phyloP scores from a whole-genome alignment of 768 basidiomycete genomes.

The Pluteus cervinus region DNA sequence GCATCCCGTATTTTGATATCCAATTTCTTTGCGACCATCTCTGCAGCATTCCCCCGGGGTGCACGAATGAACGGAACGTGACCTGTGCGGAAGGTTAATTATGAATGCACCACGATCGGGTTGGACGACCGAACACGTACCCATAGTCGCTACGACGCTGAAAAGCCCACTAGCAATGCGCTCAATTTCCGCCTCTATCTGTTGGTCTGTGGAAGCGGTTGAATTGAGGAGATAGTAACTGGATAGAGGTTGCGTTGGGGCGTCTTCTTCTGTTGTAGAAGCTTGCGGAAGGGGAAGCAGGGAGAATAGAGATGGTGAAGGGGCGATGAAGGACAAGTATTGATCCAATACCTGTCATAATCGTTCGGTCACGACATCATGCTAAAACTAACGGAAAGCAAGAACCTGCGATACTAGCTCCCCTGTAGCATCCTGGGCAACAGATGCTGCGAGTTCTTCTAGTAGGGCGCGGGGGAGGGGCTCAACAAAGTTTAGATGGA shows the following conservation, averaged over 20 bases:
- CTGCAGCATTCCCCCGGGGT: constrained; percentile 94
- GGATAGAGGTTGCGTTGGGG: constrained; percentile 36
- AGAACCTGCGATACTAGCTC: constrained; percentile 75
- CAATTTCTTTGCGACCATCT: constrained; percentile 97
- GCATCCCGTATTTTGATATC: constrained; percentile 89
- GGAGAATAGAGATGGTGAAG: constrained; percentile 90
- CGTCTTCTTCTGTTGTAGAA: constrained; percentile 24
- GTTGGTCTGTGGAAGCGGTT: constrained; percentile 80
- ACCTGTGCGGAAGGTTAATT: constrained; percentile 35
- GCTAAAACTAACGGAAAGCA: constrained; percentile 3
- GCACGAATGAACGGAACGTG: constrained; percentile 93
- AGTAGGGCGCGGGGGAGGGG: constrained; percentile 82
- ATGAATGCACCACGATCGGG: too few relatives aligned
- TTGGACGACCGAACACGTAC: constrained; percentile 32
- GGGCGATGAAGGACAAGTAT: constrained; percentile 93
- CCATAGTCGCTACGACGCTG: constrained; percentile 83
- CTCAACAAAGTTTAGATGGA: constrained; percentile 93
- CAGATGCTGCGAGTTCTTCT: constrained; percentile 88
- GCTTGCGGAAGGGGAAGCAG: constrained; percentile 56
- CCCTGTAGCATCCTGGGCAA: constrained; percentile 78
- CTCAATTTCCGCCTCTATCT: constrained; percentile 92
- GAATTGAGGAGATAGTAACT: constrained; percentile 90
- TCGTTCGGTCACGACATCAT: constrained; percentile 5
- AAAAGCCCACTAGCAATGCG: constrained; percentile 87
- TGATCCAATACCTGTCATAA: constrained; percentile 80